Conservation (phyloP, 345 rosid species). For the Citrus sp. region DNA sequence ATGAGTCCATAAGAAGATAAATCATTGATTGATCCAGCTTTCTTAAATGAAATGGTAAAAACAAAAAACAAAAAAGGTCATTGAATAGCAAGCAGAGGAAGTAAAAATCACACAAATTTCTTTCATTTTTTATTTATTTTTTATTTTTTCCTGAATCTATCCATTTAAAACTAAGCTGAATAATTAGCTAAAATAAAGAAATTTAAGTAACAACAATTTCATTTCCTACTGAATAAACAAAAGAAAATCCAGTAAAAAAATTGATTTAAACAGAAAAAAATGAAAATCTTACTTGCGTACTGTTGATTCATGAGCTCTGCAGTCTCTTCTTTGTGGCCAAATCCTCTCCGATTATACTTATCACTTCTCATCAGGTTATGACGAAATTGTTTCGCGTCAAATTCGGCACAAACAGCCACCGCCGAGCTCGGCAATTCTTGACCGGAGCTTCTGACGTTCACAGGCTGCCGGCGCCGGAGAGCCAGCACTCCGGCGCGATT, state of each 20-base stretch:
- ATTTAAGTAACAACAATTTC: not conserved
- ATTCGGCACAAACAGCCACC: slow-evolving; percentile 51
- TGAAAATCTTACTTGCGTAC: slow-evolving; percentile 60
- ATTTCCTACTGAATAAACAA: not conserved
- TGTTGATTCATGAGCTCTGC: slow-evolving; percentile 77
- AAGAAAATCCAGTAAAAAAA: not conserved
- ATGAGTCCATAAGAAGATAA: no score
- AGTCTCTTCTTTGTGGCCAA: slow-evolving; percentile 86
- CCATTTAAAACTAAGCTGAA: not conserved
- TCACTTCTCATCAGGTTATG: slow-evolving; percentile 77
- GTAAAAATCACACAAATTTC: not conserved
- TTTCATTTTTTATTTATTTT: not conserved
- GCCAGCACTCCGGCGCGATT: slow-evolving; percentile 24
- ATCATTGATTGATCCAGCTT: not conserved
- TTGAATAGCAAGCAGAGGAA: not conserved
- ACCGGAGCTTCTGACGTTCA: slow-evolving; percentile 53
- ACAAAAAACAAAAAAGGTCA: no score
- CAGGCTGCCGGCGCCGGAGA: slow-evolving; percentile 33
- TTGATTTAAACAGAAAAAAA: not conserved
- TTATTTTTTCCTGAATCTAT: no score
- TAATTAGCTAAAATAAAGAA: not conserved
- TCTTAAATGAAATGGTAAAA: no score
- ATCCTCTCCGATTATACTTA: slow-evolving; percentile 81
- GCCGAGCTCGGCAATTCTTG: slow-evolving; percentile 36
- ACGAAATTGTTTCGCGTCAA: slow-evolving; percentile 75